Percentiles rank a stretch among this genome's conserved stretches.
Evolutionary conservation across 2,329 filamentous ascomycete genomes (phyloP).

Genomic region (Penicillium sp.): DNA sequence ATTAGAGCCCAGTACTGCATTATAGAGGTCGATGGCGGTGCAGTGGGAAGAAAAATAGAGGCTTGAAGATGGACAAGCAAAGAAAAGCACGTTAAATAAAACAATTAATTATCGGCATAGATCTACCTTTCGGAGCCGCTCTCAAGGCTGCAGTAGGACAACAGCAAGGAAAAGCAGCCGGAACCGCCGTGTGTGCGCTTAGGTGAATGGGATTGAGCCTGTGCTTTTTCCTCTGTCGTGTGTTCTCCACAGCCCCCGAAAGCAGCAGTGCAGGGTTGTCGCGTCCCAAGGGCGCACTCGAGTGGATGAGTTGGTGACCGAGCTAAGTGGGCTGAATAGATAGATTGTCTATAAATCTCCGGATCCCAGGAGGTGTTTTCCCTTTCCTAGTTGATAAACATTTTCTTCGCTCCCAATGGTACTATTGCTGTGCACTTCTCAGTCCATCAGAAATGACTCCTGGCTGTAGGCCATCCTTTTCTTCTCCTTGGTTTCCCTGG

Average conservation of each 20-base stretch:
- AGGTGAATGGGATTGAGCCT: slow-evolving; percentile 3
- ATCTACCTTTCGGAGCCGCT: too few species aligned
- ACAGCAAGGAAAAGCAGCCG: slow-evolving; percentile 12
- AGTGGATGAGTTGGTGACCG: not conserved
- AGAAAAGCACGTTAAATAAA: not conserved
- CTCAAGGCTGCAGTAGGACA: slow-evolving; percentile 1
- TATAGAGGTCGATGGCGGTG: not conserved
- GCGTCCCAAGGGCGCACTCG: too few species aligned
- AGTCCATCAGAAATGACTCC: slow-evolving; percentile 16
- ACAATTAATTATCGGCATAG: slow-evolving; percentile 1
- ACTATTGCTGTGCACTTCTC: not conserved
- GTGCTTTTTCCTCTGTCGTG: slow-evolving; percentile 7
- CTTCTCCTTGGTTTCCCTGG: slow-evolving; percentile 14
- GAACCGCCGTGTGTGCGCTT: slow-evolving; percentile 14
- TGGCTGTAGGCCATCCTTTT: slow-evolving; percentile 16
- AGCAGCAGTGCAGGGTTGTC: slow-evolving; percentile 3
- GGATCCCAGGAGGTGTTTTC: slow-evolving; percentile 6
- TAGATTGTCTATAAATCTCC: slow-evolving; percentile 22
- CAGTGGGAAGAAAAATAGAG: not conserved
- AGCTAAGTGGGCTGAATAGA: not conserved
- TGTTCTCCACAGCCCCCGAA: slow-evolving; percentile 15
- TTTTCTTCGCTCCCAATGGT: slow-evolving; percentile 5
- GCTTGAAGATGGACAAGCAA: not conserved
- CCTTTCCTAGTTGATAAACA: slow-evolving; percentile 9
- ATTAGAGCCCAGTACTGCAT: not conserved